A percentile compares a stretch with the other conserved stretches of the same genome.
Conservation (phyloP, 805 yeast genomes). For the Candida ovalis region DNA sequence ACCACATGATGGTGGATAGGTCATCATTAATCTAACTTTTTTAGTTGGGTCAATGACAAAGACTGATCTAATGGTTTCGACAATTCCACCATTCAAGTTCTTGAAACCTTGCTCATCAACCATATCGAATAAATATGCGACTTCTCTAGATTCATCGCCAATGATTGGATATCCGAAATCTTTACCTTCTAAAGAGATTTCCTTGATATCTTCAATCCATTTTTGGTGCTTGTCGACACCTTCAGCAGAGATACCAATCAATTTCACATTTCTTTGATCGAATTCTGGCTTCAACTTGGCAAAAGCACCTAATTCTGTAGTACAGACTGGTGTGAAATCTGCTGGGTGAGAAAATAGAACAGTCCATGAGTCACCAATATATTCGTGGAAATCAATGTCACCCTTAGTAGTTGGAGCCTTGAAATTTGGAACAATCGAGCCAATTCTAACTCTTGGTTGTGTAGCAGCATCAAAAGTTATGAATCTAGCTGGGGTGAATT, state of each 20-base stretch:
- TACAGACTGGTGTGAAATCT: constrained; percentile 95
- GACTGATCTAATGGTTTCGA: constrained; percentile 88
- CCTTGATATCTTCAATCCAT: constrained; percentile 92
- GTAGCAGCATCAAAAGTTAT: constrained; percentile 47
- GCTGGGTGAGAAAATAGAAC: constrained; percentile 92
- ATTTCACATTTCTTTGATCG: constrained; percentile 76
- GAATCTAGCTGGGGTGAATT: constrained; percentile 26
- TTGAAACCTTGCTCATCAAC: constrained; percentile 81
- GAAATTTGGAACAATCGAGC: constrained; percentile 86
- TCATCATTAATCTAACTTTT: constrained; percentile 80
- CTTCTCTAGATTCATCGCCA: constrained; percentile 82
- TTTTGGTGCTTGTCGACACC: constrained; percentile 71
- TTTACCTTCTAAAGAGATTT: constrained; percentile 63
- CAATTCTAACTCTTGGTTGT: constrained; percentile 70
- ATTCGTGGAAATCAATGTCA: constrained; percentile 81
- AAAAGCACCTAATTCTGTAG: constrained; percentile 94
- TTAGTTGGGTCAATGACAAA: constrained; percentile 87
- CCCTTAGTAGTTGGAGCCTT: constrained; percentile 80
- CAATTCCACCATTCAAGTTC: constrained; percentile 67
- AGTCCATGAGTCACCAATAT: constrained; percentile 81
- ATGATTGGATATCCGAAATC: constrained; percentile 84
- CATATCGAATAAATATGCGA: constrained; percentile 82
- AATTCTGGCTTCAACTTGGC: constrained; percentile 87
- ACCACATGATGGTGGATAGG: constrained; percentile 93
- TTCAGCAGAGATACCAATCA: constrained; percentile 89